Base-by-base conservation (phyloP, 345 rosid genomes). In the Citrus trifoliata region DNA sequence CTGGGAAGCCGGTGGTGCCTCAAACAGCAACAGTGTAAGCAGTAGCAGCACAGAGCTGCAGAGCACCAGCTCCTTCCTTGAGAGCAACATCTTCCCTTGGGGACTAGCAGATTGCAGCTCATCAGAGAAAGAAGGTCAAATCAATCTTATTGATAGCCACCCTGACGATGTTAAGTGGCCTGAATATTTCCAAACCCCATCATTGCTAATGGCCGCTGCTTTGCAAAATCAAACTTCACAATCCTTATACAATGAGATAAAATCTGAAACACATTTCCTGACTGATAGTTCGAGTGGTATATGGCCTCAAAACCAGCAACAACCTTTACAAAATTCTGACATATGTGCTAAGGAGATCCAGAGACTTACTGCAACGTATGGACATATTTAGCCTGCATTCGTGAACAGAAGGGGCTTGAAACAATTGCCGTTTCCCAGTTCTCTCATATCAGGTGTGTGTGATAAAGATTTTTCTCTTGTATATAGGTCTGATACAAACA, bases 191-290 rank as follows among this genome's bases (percentile, higher is more conserved):
- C 88, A 85, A 2, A 89, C 79, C 78, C 87, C 91, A 6, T 79
- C 91, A 18, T 78, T 86, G 55, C 6, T 86, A 80, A 79, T 91
- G 88, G 82, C 89, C 22, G 83, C 89, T 35, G 85, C 90, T 75
- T 80, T 92, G 56, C 93, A 87, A 67, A 89, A 87, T 74, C 96
- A 88, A 76, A 85, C 86, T 70, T 88, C 86, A 51, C 89, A 87
- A 38, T 85, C 91, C 6, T 83, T 88, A 9, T 87, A 82, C 85
- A 90, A 82, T 73, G 94, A 88, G 60, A 87, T 92, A 53, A 95
- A 91, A 87, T 85, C 98, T 4, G 98, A 95, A 86, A 56, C 93
- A 69, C 86, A 82, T 75, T 81, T 85, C 87, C 76, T 90, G 33
- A 73, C 86, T 0, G 88, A 84, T 18, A 78, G 67, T 80, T 79